phyloP scores from a whole-genome alignment of 179 eudicot species.

The Spinacia oleracea region DNA sequence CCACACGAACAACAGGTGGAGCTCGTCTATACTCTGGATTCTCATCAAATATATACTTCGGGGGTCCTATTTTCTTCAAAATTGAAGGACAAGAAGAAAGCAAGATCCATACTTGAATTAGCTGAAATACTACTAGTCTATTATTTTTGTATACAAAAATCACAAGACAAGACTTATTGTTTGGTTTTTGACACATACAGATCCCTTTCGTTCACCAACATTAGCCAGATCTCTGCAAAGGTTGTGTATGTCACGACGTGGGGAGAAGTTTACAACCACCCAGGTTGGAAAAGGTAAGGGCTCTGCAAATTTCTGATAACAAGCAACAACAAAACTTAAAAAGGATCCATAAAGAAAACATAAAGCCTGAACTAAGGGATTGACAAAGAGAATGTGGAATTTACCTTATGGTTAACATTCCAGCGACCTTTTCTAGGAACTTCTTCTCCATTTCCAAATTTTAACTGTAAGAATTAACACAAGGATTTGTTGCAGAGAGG shows the following conservation, averaged over 20 bases:
- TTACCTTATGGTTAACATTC: conserved; percentile 1
- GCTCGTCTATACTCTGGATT: conserved; percentile 5
- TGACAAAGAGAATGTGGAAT: too few species aligned
- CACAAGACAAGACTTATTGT: too few species aligned
- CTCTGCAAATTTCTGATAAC: conserved; percentile 6
- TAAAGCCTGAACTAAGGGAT: not conserved
- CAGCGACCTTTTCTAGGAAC: conserved; percentile 8
- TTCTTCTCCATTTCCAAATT: not conserved
- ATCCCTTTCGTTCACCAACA: conserved; percentile 10
- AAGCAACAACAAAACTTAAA: not conserved
- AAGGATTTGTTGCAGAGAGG: not conserved
- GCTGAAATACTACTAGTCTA: not conserved
- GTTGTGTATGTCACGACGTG: conserved; percentile 11
- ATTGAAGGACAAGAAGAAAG: not conserved
- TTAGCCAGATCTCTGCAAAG: not conserved
- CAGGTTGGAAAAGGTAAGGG: not conserved
- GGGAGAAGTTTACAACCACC: conserved; percentile 19
- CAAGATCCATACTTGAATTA: not conserved
- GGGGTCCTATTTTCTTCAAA: not conserved
- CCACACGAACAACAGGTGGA: conserved; percentile 16
- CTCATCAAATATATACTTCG: conserved; percentile 11
- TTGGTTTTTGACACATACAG: too few species aligned
- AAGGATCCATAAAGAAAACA: too few species aligned
- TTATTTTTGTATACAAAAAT: too few species aligned
- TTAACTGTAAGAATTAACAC: not conserved